Conservation (phyloP, 768 basidiomycete genomes). For the Tephrocybe rancida region DNA sequence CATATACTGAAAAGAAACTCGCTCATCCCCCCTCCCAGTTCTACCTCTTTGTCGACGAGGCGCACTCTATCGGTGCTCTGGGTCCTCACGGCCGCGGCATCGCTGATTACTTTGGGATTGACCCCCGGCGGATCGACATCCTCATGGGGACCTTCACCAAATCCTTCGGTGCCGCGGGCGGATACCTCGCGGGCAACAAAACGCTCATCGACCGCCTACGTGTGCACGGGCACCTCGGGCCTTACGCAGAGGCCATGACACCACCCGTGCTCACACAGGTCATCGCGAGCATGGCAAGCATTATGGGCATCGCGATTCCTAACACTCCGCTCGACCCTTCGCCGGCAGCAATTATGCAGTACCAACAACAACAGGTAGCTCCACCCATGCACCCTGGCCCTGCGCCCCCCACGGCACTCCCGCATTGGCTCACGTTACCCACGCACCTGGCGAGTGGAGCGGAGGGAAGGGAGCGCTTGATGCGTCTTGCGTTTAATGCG, state of each 20-base stretch:
- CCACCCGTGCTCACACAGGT: constrained; percentile 92
- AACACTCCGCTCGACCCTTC: constrained; percentile 34
- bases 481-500: constrained; percentile 92
- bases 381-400: constrained; percentile 63
- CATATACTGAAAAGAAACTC: constrained; percentile 15
- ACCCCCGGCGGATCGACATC: constrained; percentile 83
- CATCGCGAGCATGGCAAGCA: constrained; percentile 90
- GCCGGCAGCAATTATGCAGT: constrained; percentile 22
- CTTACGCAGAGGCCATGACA: constrained; percentile 89
- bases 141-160: constrained; percentile 99
- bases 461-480: constrained; percentile 82
- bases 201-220: constrained; percentile 81
- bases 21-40: constrained; percentile 55
- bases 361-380: constrained; percentile 9
- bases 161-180: constrained; percentile 92
- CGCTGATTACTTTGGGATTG: constrained; percentile 88
- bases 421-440: constrained; percentile 80
- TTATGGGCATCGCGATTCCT: constrained; percentile 79
- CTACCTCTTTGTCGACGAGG: constrained; percentile 95
- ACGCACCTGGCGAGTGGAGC: constrained; percentile 73
- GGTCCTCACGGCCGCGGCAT: constrained; percentile 96
- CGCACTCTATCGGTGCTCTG: constrained; percentile 95
- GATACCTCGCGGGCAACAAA: constrained; percentile 90
- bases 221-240: constrained; percentile 74
- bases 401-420: constrained; percentile 64